Evolutionary conservation across 2,329 filamentous ascomycete species (phyloP), one percentile per base, ranked within the genome.

Genomic region (Sporothrix schenckii): DNA sequence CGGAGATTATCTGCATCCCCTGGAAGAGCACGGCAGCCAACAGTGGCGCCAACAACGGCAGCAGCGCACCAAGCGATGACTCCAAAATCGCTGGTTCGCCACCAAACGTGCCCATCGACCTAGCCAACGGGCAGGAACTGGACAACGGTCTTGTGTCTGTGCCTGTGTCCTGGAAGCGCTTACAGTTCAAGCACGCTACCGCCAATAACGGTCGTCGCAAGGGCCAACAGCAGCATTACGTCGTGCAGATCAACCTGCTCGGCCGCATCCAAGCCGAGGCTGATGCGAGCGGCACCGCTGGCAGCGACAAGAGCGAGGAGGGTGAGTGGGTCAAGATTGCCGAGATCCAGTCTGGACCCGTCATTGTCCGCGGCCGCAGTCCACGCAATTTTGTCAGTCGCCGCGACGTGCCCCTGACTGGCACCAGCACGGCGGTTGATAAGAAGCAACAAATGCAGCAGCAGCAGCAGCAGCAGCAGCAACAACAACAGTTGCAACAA

Each of bases 121-220:
- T 89, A 4, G 71, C 80, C 66, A 81, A 83, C 39, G 87, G 86
- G 24, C 87, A 88, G 82, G 93, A 83, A 84, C 86, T 96, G 49
- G 93, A 97, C 76, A 89, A 92, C 70, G 91, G 89, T 70, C 69
- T 67, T 52, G 89, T 94, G 10, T 92, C 88, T 52, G 88, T 97
- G 70, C 92, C 93, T 1, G 90, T 97, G 68, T 90, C 92, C 47
- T 98, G 94, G 94, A 97, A 97, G 80, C 86, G 94, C 69, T 81
- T 98, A 71, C 94, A 98, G 79, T 98, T 98, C 80, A 92, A 97
- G 76, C 95, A 97, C 75, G 94, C 94, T 1, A 98, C 94, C 0
- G 94, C 94, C 66, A 98, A 98, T 79, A 98, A 98, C 77, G 94
- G 94, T 14, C 88, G 94, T 69, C 87, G 94, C 74, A 97, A 97